Conservation (phyloP, 2,329 filamentous ascomycete species). For the Ceratocystis diversiconidia region DNA sequence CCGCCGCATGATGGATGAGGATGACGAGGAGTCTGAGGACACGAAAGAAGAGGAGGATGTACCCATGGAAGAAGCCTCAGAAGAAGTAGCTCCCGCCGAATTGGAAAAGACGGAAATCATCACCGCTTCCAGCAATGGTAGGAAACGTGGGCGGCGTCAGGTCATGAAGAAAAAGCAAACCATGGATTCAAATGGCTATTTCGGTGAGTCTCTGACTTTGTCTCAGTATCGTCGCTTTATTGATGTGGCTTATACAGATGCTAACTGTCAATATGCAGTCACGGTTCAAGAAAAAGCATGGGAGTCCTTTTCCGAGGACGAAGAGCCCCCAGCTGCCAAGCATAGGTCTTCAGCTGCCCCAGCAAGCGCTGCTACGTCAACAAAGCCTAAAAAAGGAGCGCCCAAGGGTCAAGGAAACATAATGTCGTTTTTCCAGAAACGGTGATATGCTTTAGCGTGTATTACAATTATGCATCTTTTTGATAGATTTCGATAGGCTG, state of each 20-base stretch:
- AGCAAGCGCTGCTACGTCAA: slow-evolving; percentile 32
- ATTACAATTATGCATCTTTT: neutral
- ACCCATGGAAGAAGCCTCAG: slow-evolving; percentile 30
- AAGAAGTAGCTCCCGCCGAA: slow-evolving; percentile 29
- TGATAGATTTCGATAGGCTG: neutral
- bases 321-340: slow-evolving; percentile 40
- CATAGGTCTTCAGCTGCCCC: slow-evolving; percentile 32
- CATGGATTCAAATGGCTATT: slow-evolving; percentile 78
- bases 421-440: slow-evolving; percentile 86
- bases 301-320: slow-evolving; percentile 91
- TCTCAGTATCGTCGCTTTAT: neutral
- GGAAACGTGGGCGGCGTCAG: slow-evolving; percentile 60
- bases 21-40: slow-evolving; percentile 25
- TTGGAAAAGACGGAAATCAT: slow-evolving; percentile 34
- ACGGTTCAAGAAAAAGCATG: slow-evolving; percentile 72
- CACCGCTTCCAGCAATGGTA: slow-evolving; percentile 40
- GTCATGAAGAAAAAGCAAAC: slow-evolving; percentile 79
- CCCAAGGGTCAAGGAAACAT: slow-evolving; percentile 65
- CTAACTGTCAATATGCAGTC: slow-evolving; percentile 37
- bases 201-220: slow-evolving; percentile 44
- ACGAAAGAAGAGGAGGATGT: slow-evolving; percentile 39
- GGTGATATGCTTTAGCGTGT: slow-evolving; percentile 29
- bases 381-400: slow-evolving; percentile 40
- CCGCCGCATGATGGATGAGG: slow-evolving; percentile 38
- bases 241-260: neutral